Conservation (phyloP, 495 filamentous ascomycete species). For the Xylaria venustula region DNA sequence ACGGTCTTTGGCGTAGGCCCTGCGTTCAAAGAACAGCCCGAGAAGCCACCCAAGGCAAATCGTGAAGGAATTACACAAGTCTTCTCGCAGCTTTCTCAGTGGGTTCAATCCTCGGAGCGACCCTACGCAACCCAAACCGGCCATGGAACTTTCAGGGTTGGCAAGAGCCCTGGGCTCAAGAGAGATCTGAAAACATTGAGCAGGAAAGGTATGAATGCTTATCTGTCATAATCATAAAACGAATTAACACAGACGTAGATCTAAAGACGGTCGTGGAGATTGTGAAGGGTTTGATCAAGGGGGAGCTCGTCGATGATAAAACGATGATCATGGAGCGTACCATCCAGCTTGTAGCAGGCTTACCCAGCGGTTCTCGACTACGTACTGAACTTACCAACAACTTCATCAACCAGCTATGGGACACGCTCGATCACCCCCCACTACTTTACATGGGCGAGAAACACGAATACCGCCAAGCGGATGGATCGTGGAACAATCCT, state of each 20-base stretch:
- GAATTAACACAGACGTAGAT: constrained; percentile 28
- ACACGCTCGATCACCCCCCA: constrained; percentile 57
- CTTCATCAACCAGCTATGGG: constrained; percentile 71
- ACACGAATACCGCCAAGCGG: constrained; percentile 65
- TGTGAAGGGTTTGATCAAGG: constrained; percentile 37
- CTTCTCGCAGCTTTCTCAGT: constrained; percentile 61
- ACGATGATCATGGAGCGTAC: constrained; percentile 77
- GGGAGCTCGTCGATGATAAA: constrained; percentile 66
- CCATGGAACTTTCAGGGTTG: constrained; percentile 50
- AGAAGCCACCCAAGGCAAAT: constrained; percentile 26
- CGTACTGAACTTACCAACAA: constrained; percentile 64
- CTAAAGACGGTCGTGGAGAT: constrained; percentile 39
- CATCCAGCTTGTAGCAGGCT: constrained; percentile 68
- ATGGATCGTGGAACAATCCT: constrained; percentile 63
- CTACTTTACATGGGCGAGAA: constrained; percentile 61
- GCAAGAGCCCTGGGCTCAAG: constrained; percentile 52
- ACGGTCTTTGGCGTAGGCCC: constrained; percentile 7
- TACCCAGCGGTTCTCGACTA: constrained; percentile 62
- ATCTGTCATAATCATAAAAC: neutral
- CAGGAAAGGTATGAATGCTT: constrained; percentile 30
- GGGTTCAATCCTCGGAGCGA: constrained; percentile 62
- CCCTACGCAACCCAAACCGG: constrained; percentile 67
- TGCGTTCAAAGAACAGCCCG: constrained; percentile 18
- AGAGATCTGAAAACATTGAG: constrained; percentile 61
- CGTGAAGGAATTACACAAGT: constrained; percentile 44